These are phyloP conservation scores for Penicillium canescens DNA, from an alignment of 495 filamentous ascomycete genomes.

Conservation along the genomic window DNA sequence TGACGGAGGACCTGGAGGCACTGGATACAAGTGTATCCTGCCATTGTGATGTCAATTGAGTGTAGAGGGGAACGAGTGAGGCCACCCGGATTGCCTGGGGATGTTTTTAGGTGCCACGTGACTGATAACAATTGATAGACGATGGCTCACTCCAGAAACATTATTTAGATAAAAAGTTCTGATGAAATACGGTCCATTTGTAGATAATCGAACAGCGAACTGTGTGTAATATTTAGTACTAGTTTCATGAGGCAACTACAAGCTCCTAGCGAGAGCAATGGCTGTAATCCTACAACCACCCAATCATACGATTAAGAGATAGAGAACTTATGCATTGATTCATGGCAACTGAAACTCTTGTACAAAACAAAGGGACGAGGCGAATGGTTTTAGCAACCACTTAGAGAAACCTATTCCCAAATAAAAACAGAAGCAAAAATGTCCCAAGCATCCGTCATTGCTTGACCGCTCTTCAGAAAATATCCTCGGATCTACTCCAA, in stretches of 20 bases:
- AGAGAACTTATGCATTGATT: slow-evolving; percentile 18
- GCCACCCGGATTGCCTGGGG: slow-evolving; percentile 5
- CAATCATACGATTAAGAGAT: neutral
- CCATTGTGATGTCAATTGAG: slow-evolving; percentile 32
- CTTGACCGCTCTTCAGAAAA: slow-evolving; percentile 43
- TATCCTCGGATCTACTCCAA: slow-evolving; percentile 62
- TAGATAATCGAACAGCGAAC: too few species aligned
- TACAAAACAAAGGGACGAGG: slow-evolving; percentile 14
- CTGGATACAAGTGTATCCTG: slow-evolving; percentile 44
- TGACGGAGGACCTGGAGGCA: slow-evolving; percentile 41
- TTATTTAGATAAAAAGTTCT: too few species aligned
- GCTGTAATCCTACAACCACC: too few species aligned
- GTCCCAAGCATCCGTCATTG: neutral
- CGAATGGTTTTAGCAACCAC: too few species aligned
- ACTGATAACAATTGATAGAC: slow-evolving; percentile 1
- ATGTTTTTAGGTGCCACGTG: slow-evolving; percentile 14
- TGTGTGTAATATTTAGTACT: too few species aligned
- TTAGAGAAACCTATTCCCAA: neutral
- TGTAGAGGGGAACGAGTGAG: slow-evolving; percentile 6
- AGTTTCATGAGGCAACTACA: too few species aligned
- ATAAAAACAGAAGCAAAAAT: neutral
- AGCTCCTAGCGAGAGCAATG: too few species aligned
- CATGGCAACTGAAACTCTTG: slow-evolving; percentile 15
- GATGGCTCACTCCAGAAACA: too few species aligned
- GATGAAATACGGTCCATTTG: too few species aligned